Percentiles rank a stretch among this genome's conserved stretches.
Conservation (phyloP, 2,329 filamentous ascomycete species). For the Aaosphaeria arxii region DNA sequence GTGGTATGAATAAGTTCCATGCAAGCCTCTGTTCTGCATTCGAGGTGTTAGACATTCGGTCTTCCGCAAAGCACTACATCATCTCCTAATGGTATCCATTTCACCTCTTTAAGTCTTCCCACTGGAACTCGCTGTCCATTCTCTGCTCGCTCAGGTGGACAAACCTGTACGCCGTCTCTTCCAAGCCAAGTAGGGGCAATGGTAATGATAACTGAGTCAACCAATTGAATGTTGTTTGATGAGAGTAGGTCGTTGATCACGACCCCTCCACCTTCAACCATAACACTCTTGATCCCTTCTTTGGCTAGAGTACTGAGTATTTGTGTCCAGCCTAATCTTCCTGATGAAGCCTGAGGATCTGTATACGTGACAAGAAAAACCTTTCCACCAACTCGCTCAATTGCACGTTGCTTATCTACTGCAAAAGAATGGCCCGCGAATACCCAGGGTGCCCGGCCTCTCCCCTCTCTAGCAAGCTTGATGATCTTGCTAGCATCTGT, state of each 20-base stretch:
- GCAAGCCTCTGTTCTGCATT: too few relatives aligned
- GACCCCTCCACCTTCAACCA: conserved; percentile 84
- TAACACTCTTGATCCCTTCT: conserved; percentile 70
- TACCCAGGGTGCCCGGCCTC: conserved; percentile 72
- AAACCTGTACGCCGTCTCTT: conserved; percentile 74
- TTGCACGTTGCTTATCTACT: conserved; percentile 26
- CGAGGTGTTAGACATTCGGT: conserved; percentile 27
- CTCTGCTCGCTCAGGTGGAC: conserved; percentile 58
- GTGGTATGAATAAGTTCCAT: too few relatives aligned
- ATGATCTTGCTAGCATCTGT: conserved; percentile 62
- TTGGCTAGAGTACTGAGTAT: conserved; percentile 58
- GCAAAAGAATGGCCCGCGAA: conserved; percentile 43
- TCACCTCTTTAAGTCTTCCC: conserved; percentile 63
- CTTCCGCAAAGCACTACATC: conserved; percentile 80
- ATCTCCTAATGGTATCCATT: conserved; percentile 75
- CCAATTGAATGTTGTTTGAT: conserved; percentile 56
- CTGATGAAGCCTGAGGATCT: background rate
- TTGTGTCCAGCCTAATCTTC: conserved; percentile 52
- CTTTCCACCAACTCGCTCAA: conserved; percentile 26
- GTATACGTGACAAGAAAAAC: conserved; percentile 18
- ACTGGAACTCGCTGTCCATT: conserved; percentile 54
- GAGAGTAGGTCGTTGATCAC: conserved; percentile 81
- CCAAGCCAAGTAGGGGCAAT: conserved; percentile 91
- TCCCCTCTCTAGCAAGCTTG: conserved; percentile 59
- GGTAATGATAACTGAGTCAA: conserved; percentile 81